Conservation (phyloP, 352 stramenopile genomes). For the Pythium periplocum region DNA sequence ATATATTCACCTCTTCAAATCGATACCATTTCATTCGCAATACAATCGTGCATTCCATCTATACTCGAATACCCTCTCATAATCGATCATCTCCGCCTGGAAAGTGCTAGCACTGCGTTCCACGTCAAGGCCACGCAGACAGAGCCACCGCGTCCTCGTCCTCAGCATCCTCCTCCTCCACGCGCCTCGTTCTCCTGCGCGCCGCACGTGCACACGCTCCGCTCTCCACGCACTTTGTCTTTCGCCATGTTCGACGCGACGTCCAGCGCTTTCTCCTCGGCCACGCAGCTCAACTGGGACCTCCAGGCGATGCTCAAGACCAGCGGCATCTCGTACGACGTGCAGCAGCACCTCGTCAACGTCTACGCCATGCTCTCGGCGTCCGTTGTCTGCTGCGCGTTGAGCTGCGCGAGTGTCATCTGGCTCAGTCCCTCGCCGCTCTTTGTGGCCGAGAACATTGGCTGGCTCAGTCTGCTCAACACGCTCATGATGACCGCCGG, state of each 20-base stretch:
- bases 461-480: conserved; percentile 25
- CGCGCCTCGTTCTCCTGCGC: no score
- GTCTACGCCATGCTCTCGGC: conserved; percentile 55
- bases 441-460: conserved; percentile 16
- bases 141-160: no score
- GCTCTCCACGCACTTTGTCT: no score
- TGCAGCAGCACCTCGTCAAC: conserved; percentile 43
- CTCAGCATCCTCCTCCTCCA: no score
- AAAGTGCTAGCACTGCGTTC: no score
- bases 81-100: no score
- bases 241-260: conserved; percentile 1
- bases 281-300: neutral
- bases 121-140: no score
- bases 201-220: no score
- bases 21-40: no score
- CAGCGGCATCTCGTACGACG: conserved; percentile 41
- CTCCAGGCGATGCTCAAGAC: conserved; percentile 20
- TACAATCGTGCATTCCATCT: no score
- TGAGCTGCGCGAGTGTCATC: conserved; percentile 28
- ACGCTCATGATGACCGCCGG: conserved; percentile 42
- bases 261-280: neutral
- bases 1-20: no score
- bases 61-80: no score
- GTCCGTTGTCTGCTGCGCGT: conserved; percentile 39
- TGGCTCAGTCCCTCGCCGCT: conserved; percentile 13